Evolutionary conservation across 352 stramenopile genomes (phyloP).

Genomic region (Globisporangium cylindrosporum): DNA sequence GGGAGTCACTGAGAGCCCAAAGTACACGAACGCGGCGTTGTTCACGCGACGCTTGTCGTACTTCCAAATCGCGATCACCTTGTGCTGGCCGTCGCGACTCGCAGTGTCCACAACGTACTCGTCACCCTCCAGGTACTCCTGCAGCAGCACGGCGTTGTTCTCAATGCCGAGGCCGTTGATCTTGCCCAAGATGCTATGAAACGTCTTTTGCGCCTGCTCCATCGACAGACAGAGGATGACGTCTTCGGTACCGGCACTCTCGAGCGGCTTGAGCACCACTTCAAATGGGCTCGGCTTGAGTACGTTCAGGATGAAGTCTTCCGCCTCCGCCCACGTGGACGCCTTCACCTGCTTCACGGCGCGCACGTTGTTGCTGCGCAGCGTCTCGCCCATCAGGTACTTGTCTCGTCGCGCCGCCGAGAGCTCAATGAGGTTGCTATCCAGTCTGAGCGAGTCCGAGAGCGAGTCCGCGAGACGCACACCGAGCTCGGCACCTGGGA

Average conservation of each 20-base stretch:
- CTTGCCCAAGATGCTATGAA: constrained; percentile 79
- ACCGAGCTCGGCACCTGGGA: constrained; percentile 91
- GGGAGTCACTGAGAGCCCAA: constrained; percentile 73
- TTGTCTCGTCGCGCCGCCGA: constrained; percentile 75
- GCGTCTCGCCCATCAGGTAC: constrained; percentile 86
- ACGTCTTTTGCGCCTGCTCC: constrained; percentile 79
- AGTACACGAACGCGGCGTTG: constrained; percentile 95
- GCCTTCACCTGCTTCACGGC: constrained; percentile 89
- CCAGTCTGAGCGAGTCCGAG: constrained; percentile 77
- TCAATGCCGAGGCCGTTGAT: constrained; percentile 85
- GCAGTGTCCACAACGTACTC: constrained; percentile 98
- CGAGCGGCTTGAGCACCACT: constrained; percentile 90
- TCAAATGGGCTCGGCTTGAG: constrained; percentile 70
- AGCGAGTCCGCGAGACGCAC: constrained; percentile 91
- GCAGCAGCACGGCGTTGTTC: constrained; percentile 83
- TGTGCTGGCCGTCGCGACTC: constrained; percentile 90
- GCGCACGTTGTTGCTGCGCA: constrained; percentile 78
- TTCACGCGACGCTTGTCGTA: constrained; percentile 97
- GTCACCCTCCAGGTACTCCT: constrained; percentile 93
- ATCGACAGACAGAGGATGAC: constrained; percentile 79
- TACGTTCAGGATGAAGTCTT: constrained; percentile 66
- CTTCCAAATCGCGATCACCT: constrained; percentile 96
- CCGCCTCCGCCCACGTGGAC: constrained; percentile 67
- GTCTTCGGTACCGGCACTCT: constrained; percentile 74
- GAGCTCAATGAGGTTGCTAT: constrained; percentile 80